Evolutionary conservation across 257 asterid species (phyloP), one percentile per base, ranked within the genome.

Genomic region (Nicotiana tabacum): DNA sequence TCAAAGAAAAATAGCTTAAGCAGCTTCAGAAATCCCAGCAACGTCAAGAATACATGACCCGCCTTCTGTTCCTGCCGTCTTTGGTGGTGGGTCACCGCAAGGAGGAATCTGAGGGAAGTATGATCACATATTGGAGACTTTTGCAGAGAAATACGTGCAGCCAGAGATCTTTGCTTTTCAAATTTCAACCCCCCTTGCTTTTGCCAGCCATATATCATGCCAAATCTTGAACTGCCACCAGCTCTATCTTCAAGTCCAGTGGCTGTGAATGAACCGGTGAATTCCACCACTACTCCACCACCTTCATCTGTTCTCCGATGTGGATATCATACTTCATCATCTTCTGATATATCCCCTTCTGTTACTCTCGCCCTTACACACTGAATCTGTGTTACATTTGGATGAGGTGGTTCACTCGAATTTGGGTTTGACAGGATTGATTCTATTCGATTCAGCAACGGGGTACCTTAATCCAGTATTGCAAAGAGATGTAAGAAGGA

Each of bases 121-220:
- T 90, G 93, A 93, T 82, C 97, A 94, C 33, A 94, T 93, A 3
- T 24, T 91, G 51, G 97, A 93, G 77, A 93, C 94, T 0, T 94
- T 89, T 32, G 97, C 97, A 3, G 97, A 94, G 88, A 90, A 94
- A 77, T 90, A 93, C 90, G 97, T 94, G 0, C 96, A 92, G 83
- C 94, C 94, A 0, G 88, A 90, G 76, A 82, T 89, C 3, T 82
- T 88, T 9, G 69, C 89, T n/a, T 90, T 87, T 68, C 51, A 43
- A 43, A 43, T 8, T 43, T 43, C 90, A 84, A 66, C 82, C 81
- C 55, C 39, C 84, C 43, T 80, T 82, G 12, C 86, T 85, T 57
- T 29, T 84, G 69, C 82, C 91, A 33, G 70, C 87, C 27, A 24
- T 82, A 83, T 5, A 82, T 89, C 70, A 83, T 87, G 5, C 58